phyloP scores from a whole-genome alignment of 768 basidiomycete species.

The Hygrocybe coccinea region DNA sequence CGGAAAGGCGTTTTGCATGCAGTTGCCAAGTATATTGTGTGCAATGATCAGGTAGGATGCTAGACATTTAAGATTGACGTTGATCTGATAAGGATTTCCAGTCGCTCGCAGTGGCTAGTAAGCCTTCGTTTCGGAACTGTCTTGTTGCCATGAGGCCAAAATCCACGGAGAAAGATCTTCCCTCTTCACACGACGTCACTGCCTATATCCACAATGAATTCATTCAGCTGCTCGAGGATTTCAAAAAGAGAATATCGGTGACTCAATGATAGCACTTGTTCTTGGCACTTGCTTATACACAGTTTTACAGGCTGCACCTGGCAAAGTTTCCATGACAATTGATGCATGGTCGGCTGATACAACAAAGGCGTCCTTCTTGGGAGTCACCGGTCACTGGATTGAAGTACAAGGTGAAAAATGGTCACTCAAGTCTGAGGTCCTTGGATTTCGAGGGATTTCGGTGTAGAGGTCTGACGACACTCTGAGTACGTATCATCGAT shows the following conservation, averaged over 20 bases:
- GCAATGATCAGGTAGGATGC: conserved; percentile 16
- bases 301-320: conserved; percentile 7
- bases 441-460: conserved; percentile 20
- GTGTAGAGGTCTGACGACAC: too few species aligned
- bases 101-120: conserved; percentile 14
- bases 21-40: conserved; percentile 13
- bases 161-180: conserved; percentile 12
- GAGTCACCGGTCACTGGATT: conserved; percentile 23
- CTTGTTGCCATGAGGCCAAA: conserved; percentile 16
- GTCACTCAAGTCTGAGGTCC: conserved; percentile 18
- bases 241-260: conserved; percentile 11
- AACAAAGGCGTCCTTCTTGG: conserved; percentile 21
- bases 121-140: conserved; percentile 13
- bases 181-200: conserved; percentile 13
- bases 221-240: conserved; percentile 3
- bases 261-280: neutral
- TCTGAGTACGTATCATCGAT: too few species aligned
- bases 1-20: conserved; percentile 7
- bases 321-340: conserved; percentile 11
- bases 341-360: conserved; percentile 19
- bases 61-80: neutral
- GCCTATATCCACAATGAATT: conserved; percentile 17
- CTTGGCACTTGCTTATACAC: neutral
- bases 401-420: conserved; percentile 18
- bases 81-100: neutral